These are phyloP conservation scores for Heritiera littoralis DNA, from an alignment of 345 rosid genomes.

Conservation along the genomic window DNA sequence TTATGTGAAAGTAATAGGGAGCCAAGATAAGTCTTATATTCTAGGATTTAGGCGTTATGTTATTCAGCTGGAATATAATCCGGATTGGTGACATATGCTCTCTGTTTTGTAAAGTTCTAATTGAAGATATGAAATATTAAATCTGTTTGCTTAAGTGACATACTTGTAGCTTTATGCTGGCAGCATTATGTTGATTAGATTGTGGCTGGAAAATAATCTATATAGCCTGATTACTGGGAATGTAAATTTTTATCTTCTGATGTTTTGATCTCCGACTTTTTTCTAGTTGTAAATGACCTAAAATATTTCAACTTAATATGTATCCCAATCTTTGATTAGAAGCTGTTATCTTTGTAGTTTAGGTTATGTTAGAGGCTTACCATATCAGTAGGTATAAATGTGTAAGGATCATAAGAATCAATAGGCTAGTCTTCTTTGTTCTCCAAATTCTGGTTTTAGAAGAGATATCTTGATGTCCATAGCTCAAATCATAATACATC, in stretches of 20 bases:
- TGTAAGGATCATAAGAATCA: not conserved
- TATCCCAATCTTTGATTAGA: not conserved
- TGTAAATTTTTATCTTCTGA: not conserved
- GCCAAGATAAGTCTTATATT: not conserved
- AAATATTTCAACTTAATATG: not conserved
- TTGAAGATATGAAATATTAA: not conserved
- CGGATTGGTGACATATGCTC: not conserved
- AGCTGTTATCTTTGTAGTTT: not conserved
- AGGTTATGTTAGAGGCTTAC: not conserved
- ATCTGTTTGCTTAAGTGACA: not conserved
- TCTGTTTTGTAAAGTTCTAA: not conserved
- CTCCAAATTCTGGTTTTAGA: not conserved
- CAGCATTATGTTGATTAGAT: not conserved
- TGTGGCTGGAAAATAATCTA: not conserved
- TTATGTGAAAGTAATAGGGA: not conserved
- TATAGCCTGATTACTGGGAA: not conserved
- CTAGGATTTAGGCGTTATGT: not conserved
- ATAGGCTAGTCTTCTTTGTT: not conserved
- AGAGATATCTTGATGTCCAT: not conserved
- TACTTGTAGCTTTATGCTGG: not conserved
- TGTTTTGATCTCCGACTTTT: not conserved
- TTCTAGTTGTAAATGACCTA: not conserved
- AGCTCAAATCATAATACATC: not conserved
- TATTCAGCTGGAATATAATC: not conserved
- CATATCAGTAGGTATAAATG: not conserved